Evolutionary conservation across 495 filamentous ascomycete genomes (phyloP), one percentile per base, ranked within the genome.

Genomic region (Aspergillus leporis): DNA sequence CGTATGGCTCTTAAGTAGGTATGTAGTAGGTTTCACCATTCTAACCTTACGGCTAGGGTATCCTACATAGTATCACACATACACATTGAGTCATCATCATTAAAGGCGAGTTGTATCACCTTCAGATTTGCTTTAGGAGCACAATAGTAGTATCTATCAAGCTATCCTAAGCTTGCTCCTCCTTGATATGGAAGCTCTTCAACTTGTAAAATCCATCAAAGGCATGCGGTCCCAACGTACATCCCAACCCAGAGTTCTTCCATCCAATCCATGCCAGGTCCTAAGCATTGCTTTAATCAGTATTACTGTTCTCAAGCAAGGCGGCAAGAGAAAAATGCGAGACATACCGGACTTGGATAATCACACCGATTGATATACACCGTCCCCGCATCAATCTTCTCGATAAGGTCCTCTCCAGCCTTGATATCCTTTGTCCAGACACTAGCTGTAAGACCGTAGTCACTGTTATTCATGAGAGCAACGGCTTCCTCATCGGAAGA

Each of bases 251-350:
- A 23, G 91, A 96, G 64, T 93, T 89, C 78, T 98, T 98, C 93
- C 93, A 97, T 5, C 94, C 94, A 2, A 91, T 92, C 94, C 94
- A 98, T 13, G 94, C 94, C 50, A 98, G 88, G 73, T 98, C 94
- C 88, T 95, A 72, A 56, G 66, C 60, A 28, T 16, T 7, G 12
- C 5, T 21, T n/a, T 10, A 53, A 25, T 72, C 66, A 70, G 65
- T 49, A 61, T 30, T 38, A 53, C 22, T 40, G 10, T 23, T 47
- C 21, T 8, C 18, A 22, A 40, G 40, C 36, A 10, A 36, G 48
- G 47, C 21, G 31, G 6, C 32, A 45, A n/a, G 5, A 16, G n/a
- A 22, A 8, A 43, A 47, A 81, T 91, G n/a, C n/a, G n/a, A n/a
- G n/a, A n/a, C n/a, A 79, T 84, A 96, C 91, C 53, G 93, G 92